A percentile compares a stretch with the other conserved stretches of the same genome.
Conservation (phyloP, 306 rosid genomes). For the Adenanthera pavonina region DNA sequence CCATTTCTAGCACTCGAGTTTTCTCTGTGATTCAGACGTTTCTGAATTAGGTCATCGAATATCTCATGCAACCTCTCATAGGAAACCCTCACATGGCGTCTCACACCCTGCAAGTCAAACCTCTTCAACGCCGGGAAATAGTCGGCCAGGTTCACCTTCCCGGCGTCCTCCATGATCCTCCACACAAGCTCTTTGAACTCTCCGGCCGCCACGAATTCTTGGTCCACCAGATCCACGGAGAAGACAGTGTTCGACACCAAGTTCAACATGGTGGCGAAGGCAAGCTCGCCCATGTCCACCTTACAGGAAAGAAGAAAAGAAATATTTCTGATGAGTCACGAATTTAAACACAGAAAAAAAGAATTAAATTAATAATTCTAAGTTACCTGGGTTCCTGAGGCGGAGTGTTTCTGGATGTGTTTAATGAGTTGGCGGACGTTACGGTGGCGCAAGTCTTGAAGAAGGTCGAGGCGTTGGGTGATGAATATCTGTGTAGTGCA, state of each 20-base stretch:
- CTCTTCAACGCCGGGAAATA: constrained; percentile 56
- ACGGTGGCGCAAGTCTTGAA: constrained; percentile 52
- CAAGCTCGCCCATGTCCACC: constrained; percentile 48
- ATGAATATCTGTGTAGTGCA: constrained; percentile 59
- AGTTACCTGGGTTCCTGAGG: not conserved
- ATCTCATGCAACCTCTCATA: constrained; percentile 58
- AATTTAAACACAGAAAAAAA: not conserved
- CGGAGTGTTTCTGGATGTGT: constrained; percentile 40
- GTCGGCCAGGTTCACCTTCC: constrained; percentile 58
- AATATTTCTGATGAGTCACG: not conserved
- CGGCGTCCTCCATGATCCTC: constrained; percentile 72
- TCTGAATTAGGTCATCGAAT: constrained; percentile 47
- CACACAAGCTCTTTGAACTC: constrained; percentile 66
- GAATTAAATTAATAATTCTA: not conserved
- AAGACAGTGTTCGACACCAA: constrained; percentile 60
- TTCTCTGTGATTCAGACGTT: constrained; percentile 42
- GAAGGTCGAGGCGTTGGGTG: constrained; percentile 53
- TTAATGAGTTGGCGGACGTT: constrained; percentile 49
- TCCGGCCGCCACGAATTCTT: constrained; percentile 50
- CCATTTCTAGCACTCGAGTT: constrained; percentile 1
- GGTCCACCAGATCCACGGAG: constrained; percentile 62
- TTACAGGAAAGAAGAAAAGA: not conserved
- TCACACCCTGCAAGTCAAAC: constrained; percentile 60
- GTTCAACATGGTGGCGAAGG: constrained; percentile 61
- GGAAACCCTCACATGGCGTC: constrained; percentile 51